Evolutionary conservation across 805 yeast species (phyloP).

Genomic region (Dipodascus albidus): DNA sequence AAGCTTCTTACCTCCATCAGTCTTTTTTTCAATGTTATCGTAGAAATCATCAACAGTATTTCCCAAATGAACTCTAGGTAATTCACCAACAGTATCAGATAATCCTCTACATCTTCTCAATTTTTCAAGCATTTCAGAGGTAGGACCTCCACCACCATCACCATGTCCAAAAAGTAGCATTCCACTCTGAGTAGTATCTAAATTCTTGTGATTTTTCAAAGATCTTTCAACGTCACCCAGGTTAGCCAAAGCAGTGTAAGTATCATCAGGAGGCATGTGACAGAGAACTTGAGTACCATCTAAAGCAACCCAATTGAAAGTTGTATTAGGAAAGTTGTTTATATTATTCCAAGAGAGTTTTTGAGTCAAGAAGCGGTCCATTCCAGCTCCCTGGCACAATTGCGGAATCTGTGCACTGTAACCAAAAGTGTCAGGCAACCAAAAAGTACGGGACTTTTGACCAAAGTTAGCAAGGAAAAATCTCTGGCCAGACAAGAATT

Average conservation of each 20-base stretch:
- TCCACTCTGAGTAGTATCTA: slow-evolving; percentile 70
- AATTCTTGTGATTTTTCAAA: slow-evolving; percentile 68
- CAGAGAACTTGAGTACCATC: slow-evolving; percentile 90
- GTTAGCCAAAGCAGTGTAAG: slow-evolving; percentile 87
- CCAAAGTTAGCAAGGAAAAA: slow-evolving; percentile 77
- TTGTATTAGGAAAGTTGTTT: slow-evolving; percentile 76
- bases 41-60: slow-evolving; percentile 72
- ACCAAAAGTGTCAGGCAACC: slow-evolving; percentile 98
- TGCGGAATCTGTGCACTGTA: slow-evolving; percentile 94
- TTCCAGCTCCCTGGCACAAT: slow-evolving; percentile 75
- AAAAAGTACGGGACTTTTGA: slow-evolving; percentile 57
- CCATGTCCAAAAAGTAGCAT: slow-evolving; percentile 83
- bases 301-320: slow-evolving; percentile 91
- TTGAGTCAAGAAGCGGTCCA: slow-evolving; percentile 79
- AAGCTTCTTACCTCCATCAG: slow-evolving; percentile 53
- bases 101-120: slow-evolving; percentile 85
- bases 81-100: slow-evolving; percentile 63
- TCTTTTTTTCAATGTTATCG: slow-evolving; percentile 46
- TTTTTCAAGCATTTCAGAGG: slow-evolving; percentile 86
- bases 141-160: slow-evolving; percentile 99
- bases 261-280: slow-evolving; percentile 97
- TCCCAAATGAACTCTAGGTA: slow-evolving; percentile 78
- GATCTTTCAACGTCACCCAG: slow-evolving; percentile 87
- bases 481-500: slow-evolving; percentile 81
- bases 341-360: slow-evolving; percentile 95